phyloP scores from a whole-genome alignment of 805 yeast species.

The Lipomyces kockii region DNA sequence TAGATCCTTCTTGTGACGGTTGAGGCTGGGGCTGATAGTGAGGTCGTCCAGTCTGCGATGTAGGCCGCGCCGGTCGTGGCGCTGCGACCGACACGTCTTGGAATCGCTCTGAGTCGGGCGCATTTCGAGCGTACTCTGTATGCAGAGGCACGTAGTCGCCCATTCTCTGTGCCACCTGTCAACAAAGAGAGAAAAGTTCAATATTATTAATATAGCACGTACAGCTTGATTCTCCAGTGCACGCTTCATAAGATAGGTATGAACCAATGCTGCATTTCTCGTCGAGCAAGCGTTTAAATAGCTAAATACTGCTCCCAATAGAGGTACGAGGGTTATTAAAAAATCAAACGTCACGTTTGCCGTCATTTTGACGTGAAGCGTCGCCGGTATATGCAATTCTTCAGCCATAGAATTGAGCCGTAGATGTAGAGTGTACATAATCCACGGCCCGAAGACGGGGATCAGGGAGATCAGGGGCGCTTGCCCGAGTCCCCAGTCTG shows the following conservation, averaged over 20 bases:
- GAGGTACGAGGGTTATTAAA: constrained; percentile 74
- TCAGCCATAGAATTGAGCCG: constrained; percentile 67
- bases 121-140: constrained; percentile 9
- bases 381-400: constrained; percentile 61
- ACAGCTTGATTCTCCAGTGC: constrained; percentile 35
- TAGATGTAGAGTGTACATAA: constrained; percentile 79
- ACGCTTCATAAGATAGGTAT: constrained; percentile 50
- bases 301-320: constrained; percentile 74
- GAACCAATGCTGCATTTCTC: constrained; percentile 82
- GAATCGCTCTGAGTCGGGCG: neutral
- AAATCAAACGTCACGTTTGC: constrained; percentile 78
- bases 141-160: constrained; percentile 15
- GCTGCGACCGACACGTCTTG: neutral
- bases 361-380: constrained; percentile 68
- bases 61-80: constrained; percentile 1
- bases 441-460: constrained; percentile 83
- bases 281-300: constrained; percentile 90
- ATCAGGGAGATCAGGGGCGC: constrained; percentile 52
- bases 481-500: constrained; percentile 38
- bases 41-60: too few species aligned
- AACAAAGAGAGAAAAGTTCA: neutral
- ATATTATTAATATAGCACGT: neutral
- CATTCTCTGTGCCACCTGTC: constrained; percentile 9
- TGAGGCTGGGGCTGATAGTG: neutral
- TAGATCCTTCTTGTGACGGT: neutral